phyloP scores from a whole-genome alignment of 1,284 basidiomycete species.

The Cutaneotrichosporon spelunceum region DNA sequence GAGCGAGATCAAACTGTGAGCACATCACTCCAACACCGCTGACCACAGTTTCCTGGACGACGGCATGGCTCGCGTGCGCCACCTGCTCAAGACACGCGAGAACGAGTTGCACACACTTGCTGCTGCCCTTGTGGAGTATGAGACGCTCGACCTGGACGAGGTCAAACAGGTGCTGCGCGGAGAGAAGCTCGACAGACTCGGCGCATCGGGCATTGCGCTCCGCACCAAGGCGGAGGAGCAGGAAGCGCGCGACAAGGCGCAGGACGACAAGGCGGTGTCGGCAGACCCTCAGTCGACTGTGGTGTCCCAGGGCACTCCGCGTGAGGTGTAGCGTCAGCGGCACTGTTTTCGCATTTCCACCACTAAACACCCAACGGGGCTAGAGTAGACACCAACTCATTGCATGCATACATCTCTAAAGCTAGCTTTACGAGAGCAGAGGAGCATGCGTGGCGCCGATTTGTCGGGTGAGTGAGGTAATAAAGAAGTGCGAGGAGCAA shows the following conservation, averaged over 20 bases:
- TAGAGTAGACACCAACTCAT: slow-evolving; percentile 1
- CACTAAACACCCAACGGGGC: not conserved
- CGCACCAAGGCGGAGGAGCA: slow-evolving; percentile 28
- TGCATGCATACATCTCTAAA: not conserved
- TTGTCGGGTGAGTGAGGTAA: not conserved
- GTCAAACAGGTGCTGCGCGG: slow-evolving; percentile 80
- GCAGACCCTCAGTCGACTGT: not conserved
- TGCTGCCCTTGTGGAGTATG: slow-evolving; percentile 82
- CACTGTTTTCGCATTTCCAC: not conserved
- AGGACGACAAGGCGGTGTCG: not conserved
- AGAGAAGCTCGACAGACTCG: slow-evolving; percentile 59
- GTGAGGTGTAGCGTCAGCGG: not conserved
- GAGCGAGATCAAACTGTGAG: slow-evolving; percentile 72
- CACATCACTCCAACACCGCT: slow-evolving; percentile 45
- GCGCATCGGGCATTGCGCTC: slow-evolving; percentile 33
- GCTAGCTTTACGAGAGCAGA: not conserved
- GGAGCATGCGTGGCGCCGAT: not conserved
- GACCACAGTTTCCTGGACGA: slow-evolving; percentile 66
- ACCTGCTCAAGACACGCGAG: slow-evolving; percentile 67
- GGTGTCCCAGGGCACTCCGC: not conserved
- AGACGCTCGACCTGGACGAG: slow-evolving; percentile 83
- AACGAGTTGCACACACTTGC: slow-evolving; percentile 83
- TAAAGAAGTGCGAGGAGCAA: too few relatives aligned
- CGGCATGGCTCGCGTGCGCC: slow-evolving; percentile 66
- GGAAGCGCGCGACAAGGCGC: slow-evolving; percentile 1